Base-by-base conservation (phyloP, 805 yeast genomes). In the Kuraishia ogatae region DNA sequence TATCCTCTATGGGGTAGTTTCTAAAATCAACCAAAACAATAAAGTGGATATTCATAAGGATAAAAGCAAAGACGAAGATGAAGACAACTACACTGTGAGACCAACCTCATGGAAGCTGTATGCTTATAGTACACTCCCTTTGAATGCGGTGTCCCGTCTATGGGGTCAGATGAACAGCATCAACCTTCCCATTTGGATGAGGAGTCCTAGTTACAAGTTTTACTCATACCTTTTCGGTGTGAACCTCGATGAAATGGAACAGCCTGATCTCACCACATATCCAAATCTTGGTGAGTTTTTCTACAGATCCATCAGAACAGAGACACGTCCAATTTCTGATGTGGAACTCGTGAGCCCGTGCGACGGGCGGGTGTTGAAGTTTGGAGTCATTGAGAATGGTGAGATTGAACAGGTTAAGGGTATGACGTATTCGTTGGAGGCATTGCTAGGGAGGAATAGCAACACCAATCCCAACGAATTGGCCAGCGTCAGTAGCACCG, bases 371-470 rank as follows among this genome's bases (percentile, higher is more conserved):
- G 86, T 94, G 19, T 73, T 94, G 57, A 92, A 89, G 62, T 80
- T 89, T 57, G 99, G 99, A 23, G 82, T 89, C 47, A 75, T 76
- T 53, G 83, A 82, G 54, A 79, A 86, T 61, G 97, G 97, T 39
- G 89, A 87, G 61, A 90, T 94, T 57, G 98, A 94, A 69, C 98
- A 93, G 69, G 98, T 94, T 48, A 94, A 94, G 72, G 99, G 99
- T 7, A 82, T 94, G 82, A 89, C 96, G 1, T 94, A 94, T 68
- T 85, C 96, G 1, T 79, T 94, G 17, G 93, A 89, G 60, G 92
- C 96, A 10, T 80, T 94, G 54, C 76, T 94, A 50, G 99, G 99
- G 2, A 77, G 81, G 52, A 71, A 75, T 7, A 55, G 64, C n/a
- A n/a, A n/a, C n/a, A n/a, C n/a, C n/a, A n/a, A n/a, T n/a, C n/a